Evolutionary conservation across 2,329 filamentous ascomycete species (phyloP), one percentile per base, ranked within the genome.

Genomic region (Fonsecaea monophora): DNA sequence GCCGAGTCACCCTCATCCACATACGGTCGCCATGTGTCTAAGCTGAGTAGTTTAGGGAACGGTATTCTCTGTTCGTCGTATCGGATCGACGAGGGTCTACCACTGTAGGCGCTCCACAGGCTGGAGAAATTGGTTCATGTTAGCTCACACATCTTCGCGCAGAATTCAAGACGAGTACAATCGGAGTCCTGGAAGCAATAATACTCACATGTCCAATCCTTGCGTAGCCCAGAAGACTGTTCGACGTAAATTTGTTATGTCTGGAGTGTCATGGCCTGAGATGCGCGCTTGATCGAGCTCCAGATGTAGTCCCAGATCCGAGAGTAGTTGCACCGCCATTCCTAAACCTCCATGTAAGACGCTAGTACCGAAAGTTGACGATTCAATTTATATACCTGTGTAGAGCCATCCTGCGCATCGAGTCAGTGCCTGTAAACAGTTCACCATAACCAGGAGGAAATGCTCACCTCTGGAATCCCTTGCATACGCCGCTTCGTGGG

Each of bases 401-500:
- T 35, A 60, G 40, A 60, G 38, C 57, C 57, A 60, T 32, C 57
- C 57, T 60, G 40, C 37, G 4, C 10, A 45, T 38, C 25, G 21
- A 32, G 57, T 18, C 21, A 32, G 21, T 50, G 38, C 32, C 40
- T 34, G 37, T 21, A n/a, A 54, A 54, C 40, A 2, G 15, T 25
- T n/a, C 40, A 42, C 6, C 55, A 15, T 32, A 13, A 50, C 45
- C 25, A 25, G 25, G 40, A 80, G 48, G 61, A 81, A 82, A 1
- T 82, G 70, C 81, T 81, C 82, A 25, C 80, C 81, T 7, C 81
- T 77, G 15, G 81, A 78, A 64, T 82, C 80, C n/a, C 81, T 76
- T n/a, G 78, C 79, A 18, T 75, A 78, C 4, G 78, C 80, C 4
- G 78, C 78, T 67, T 84, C 82, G 40, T 80, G 78, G 18, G 75